Conservation (phyloP, 495 filamentous ascomycete genomes). For the Aspergillus asperescens region DNA sequence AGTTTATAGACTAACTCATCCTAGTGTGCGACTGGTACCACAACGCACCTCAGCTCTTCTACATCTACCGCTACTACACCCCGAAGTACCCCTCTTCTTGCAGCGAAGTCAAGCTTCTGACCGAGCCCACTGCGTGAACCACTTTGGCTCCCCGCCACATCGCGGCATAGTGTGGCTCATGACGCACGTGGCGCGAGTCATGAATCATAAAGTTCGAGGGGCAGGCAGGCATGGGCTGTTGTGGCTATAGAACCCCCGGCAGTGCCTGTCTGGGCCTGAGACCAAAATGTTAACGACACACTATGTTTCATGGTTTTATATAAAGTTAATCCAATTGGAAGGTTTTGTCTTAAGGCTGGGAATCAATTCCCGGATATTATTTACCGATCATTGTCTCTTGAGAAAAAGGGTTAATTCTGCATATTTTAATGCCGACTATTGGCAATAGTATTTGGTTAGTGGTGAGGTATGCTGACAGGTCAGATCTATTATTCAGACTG, state of each 20-base stretch:
- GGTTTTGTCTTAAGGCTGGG: conserved; percentile 5
- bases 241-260: not conserved
- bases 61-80: conserved; percentile 28
- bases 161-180: conserved; percentile 2
- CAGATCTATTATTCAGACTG: not conserved
- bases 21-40: conserved; percentile 54
- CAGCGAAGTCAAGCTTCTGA: conserved; percentile 36
- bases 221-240: not conserved
- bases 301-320: conserved; percentile 9
- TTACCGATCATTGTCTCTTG: not conserved
- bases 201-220: conserved; percentile 17
- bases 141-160: conserved; percentile 1
- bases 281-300: not conserved
- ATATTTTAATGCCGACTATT: conserved; percentile 12
- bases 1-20: not conserved
- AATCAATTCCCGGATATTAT: not conserved
- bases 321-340: not conserved
- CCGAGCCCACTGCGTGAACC: conserved; percentile 19
- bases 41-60: conserved; percentile 51
- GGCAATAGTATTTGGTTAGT: conserved; percentile 15
- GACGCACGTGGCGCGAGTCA: conserved; percentile 19
- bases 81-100: conserved; percentile 39
- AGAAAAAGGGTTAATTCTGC: not conserved
- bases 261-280: not conserved
- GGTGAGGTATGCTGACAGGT: conserved; percentile 1